These are phyloP conservation scores for Claviceps sp. DNA, from an alignment of 2,329 filamentous ascomycete species.

Conservation along the genomic window DNA sequence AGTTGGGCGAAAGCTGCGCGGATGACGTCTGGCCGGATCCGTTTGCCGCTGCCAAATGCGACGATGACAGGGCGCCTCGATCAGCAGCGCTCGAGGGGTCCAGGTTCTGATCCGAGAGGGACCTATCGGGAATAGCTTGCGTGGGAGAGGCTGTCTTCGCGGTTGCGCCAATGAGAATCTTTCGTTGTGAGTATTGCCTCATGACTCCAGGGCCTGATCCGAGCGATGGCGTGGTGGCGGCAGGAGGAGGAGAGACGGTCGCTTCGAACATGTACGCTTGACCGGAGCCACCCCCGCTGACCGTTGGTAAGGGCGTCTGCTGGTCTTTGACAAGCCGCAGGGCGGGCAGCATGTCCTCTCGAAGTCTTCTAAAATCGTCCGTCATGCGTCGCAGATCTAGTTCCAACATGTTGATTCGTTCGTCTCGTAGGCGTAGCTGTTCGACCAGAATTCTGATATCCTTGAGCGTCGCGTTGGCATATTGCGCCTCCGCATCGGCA, in stretches of 20 bases:
- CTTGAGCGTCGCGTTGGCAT: conserved; percentile 78
- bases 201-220: conserved; percentile 42
- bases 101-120: conserved; percentile 48
- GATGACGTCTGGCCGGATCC: conserved; percentile 43
- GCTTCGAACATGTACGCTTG: conserved; percentile 38
- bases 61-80: conserved; percentile 51
- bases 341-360: conserved; percentile 84
- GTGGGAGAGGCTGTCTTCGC: conserved; percentile 70
- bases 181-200: conserved; percentile 63
- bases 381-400: conserved; percentile 69
- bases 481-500: conserved; percentile 75
- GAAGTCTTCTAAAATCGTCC: conserved; percentile 76
- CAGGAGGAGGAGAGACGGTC: conserved; percentile 40
- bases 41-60: conserved; percentile 58
- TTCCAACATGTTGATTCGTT: conserved; percentile 74
- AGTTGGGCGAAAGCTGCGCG: conserved; percentile 49
- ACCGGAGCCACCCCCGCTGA: conserved; percentile 16
- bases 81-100: conserved; percentile 58
- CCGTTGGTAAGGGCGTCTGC: conserved; percentile 66
- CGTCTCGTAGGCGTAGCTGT: conserved; percentile 78
- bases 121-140: conserved; percentile 54
- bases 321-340: conserved; percentile 85
- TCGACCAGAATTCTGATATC: conserved; percentile 87
- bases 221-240: conserved; percentile 41
- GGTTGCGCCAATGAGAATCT: conserved; percentile 54